A percentile compares a stretch with the other conserved stretches of the same genome.
Conservation (phyloP, 1,284 basidiomycete species). For the Coriolopsis trogii region DNA sequence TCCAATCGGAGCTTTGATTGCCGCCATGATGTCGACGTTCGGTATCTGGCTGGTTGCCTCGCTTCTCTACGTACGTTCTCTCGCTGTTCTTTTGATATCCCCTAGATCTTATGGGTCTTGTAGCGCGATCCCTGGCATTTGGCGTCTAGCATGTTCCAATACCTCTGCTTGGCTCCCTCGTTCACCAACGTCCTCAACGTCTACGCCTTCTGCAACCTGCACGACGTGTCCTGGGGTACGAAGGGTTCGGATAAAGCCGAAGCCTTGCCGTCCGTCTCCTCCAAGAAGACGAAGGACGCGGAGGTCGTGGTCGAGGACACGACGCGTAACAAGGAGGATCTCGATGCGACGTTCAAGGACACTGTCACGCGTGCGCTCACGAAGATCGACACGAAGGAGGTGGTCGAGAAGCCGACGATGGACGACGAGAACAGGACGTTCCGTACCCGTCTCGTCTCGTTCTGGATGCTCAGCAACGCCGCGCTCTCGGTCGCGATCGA, state of each 20-base stretch:
- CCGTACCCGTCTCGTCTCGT: slow-evolving; percentile 85
- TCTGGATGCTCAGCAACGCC: slow-evolving; percentile 88
- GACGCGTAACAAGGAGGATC: slow-evolving; percentile 81
- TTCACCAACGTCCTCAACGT: slow-evolving; percentile 96
- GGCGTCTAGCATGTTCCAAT: slow-evolving; percentile 96
- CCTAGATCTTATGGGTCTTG: slow-evolving; percentile 7
- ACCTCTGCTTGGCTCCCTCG: slow-evolving; percentile 86
- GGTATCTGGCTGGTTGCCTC: slow-evolving; percentile 85
- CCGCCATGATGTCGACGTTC: slow-evolving; percentile 88
- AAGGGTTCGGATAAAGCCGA: slow-evolving; percentile 97
- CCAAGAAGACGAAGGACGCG: slow-evolving; percentile 77
- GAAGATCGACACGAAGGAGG: slow-evolving; percentile 74
- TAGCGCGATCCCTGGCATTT: slow-evolving; percentile 98
- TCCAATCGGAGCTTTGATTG: slow-evolving; percentile 83
- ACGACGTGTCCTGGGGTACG: slow-evolving; percentile 94
- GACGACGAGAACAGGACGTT: slow-evolving; percentile 95
- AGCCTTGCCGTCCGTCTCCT: slow-evolving; percentile 89
- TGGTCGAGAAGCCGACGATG: slow-evolving; percentile 80
- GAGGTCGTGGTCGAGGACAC: slow-evolving; percentile 86
- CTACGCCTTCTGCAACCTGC: slow-evolving; percentile 95
- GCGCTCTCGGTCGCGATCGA: slow-evolving; percentile 81
- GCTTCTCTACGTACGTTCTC: slow-evolving; percentile 79
- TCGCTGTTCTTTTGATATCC: neutral
- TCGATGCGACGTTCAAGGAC: slow-evolving; percentile 92
- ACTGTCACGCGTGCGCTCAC: slow-evolving; percentile 93